Percentiles rank a stretch among this genome's conserved stretches.
Evolutionary conservation across 805 yeast species (phyloP).

Genomic region (Zygosaccharomyces lentus): DNA sequence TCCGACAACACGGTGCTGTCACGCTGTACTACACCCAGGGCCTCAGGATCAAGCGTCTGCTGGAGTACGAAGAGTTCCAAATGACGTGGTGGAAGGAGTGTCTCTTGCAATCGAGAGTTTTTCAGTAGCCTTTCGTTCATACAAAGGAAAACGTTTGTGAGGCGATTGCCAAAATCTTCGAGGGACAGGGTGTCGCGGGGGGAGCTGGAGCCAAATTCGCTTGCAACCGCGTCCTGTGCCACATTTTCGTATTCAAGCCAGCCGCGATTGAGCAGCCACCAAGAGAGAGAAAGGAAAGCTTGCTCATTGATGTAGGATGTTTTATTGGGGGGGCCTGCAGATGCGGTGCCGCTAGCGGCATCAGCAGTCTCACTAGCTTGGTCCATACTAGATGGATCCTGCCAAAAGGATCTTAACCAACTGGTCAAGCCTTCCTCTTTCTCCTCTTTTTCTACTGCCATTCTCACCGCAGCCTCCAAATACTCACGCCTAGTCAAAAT

Average conservation of each 20-base stretch:
- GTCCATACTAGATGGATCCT: not conserved
- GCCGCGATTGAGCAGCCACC: slow-evolving; percentile 93
- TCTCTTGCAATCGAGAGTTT: slow-evolving; percentile 30
- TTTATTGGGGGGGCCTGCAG: not conserved
- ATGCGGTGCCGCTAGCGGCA: not conserved
- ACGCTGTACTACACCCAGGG: slow-evolving; percentile 31
- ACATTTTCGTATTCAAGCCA: slow-evolving; percentile 56
- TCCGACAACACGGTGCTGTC: slow-evolving; percentile 33
- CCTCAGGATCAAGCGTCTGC: slow-evolving; percentile 46
- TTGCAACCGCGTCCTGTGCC: slow-evolving; percentile 53
- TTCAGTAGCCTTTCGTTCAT: slow-evolving; percentile 31
- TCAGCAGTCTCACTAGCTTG: not conserved
- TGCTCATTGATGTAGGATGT: slow-evolving; percentile 58
- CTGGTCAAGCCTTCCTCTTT: slow-evolving; percentile 5
- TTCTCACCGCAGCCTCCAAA: slow-evolving; percentile 66
- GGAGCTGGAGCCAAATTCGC: slow-evolving; percentile 56
- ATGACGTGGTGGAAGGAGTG: slow-evolving; percentile 47
- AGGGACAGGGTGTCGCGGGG: slow-evolving; percentile 70
- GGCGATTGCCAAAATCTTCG: slow-evolving; percentile 50
- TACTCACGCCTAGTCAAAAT: slow-evolving; percentile 84
- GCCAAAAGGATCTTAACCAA: not conserved
- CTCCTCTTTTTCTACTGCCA: slow-evolving; percentile 43
- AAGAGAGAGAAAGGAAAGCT: slow-evolving; percentile 77
- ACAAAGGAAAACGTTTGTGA: slow-evolving; percentile 36
- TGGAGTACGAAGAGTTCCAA: slow-evolving; percentile 51